These are phyloP conservation scores for Scedosporium aurantiacum DNA, from an alignment of 2,329 filamentous ascomycete genomes.

Conservation along the genomic window DNA sequence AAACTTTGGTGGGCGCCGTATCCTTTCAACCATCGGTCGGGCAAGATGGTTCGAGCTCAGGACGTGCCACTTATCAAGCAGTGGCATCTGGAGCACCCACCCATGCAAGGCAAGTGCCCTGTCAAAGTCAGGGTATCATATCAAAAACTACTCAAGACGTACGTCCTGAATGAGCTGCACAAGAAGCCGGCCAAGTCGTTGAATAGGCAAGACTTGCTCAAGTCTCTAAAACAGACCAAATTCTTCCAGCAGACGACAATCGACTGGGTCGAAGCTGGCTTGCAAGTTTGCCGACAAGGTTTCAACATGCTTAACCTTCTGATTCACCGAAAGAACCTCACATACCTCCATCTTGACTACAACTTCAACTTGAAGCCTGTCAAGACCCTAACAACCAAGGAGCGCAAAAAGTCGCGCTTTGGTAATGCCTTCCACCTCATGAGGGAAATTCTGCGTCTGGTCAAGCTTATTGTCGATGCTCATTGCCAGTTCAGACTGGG, in stretches of 20 bases:
- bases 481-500: conserved; percentile 96
- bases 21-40: conserved; percentile 88
- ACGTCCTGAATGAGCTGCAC: conserved; percentile 90
- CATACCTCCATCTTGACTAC: conserved; percentile 96
- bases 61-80: conserved; percentile 96
- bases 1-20: conserved; percentile 97
- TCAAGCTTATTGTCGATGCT: conserved; percentile 95
- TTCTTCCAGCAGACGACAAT: conserved; percentile 99
- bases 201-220: conserved; percentile 85
- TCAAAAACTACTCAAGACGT: conserved; percentile 94
- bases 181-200: conserved; percentile 92
- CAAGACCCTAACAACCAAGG: conserved; percentile 96
- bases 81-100: conserved; percentile 92
- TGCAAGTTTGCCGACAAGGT: conserved; percentile 94
- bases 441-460: conserved; percentile 91
- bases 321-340: conserved; percentile 96
- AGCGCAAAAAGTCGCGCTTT: conserved; percentile 97
- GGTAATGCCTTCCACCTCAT: conserved; percentile 98
- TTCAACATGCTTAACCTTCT: conserved; percentile 99
- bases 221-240: conserved; percentile 87
- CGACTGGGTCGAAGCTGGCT: conserved; percentile 96
- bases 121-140: conserved; percentile 98
- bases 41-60: conserved; percentile 91
- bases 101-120: conserved; percentile 53
- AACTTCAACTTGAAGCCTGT: conserved; percentile 99